Conservation (phyloP, 2,329 filamentous ascomycete genomes). For the Amesomyces nigricolor region DNA sequence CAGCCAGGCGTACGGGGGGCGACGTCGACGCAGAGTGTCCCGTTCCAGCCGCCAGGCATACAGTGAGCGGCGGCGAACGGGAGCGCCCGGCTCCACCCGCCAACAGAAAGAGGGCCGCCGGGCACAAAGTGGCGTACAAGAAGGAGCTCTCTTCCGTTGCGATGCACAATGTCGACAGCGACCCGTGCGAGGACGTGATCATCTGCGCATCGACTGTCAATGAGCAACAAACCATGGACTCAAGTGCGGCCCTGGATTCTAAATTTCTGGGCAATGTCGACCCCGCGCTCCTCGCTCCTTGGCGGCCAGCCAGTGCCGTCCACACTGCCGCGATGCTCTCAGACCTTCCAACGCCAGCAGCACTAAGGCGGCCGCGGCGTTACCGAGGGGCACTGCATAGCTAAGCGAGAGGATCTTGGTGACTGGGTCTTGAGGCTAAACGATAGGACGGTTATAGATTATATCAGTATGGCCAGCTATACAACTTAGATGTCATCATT, state of each 20-base stretch:
- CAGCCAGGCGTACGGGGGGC: slow-evolving; percentile 3
- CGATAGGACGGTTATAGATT: not conserved
- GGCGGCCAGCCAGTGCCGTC: slow-evolving; percentile 4
- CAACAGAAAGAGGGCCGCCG: slow-evolving; percentile 8
- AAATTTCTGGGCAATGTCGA: slow-evolving; percentile 12
- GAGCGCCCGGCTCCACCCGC: not conserved
- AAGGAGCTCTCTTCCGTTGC: slow-evolving; percentile 4
- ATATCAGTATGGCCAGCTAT: not conserved
- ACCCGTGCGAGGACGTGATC: slow-evolving; percentile 9
- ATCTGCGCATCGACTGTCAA: slow-evolving; percentile 12
- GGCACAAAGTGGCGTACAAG: slow-evolving; percentile 8
- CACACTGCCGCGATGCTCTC: slow-evolving; percentile 5
- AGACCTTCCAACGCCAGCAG: slow-evolving; percentile 2
- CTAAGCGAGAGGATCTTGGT: slow-evolving; percentile 3
- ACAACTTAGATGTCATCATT: not conserved
- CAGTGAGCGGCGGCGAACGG: not conserved
- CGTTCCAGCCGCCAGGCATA: not conserved
- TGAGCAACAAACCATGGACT: slow-evolving; percentile 10
- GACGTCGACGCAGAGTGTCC: not conserved
- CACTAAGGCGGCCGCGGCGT: slow-evolving; percentile 5
- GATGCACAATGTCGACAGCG: slow-evolving; percentile 9
- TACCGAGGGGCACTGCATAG: slow-evolving; percentile 1
- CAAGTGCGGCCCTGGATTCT: slow-evolving; percentile 5
- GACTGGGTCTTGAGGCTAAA: slow-evolving; percentile 5
- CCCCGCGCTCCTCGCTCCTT: slow-evolving; percentile 14